Percentiles rank a stretch among this genome's conserved stretches.
Conservation (phyloP, 2,329 filamentous ascomycete genomes). For the Dothiorella sarmentorum region DNA sequence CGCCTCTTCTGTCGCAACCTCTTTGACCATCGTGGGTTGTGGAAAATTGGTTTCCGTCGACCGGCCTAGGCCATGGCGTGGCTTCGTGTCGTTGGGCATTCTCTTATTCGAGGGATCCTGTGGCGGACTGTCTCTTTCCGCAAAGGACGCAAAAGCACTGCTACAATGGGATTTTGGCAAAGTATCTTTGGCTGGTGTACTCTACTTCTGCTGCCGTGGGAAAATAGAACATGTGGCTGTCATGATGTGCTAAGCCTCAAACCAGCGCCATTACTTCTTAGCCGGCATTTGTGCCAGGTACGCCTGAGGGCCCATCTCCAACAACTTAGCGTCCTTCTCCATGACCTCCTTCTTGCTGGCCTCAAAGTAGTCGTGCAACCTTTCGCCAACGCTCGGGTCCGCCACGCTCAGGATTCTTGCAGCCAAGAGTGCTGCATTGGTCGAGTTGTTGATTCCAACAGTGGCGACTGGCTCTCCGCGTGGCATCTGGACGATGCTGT, state of each 20-base stretch:
- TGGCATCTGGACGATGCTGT: conserved; percentile 53
- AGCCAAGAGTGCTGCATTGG: conserved; percentile 47
- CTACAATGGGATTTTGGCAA: background rate
- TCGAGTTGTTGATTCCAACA: conserved; percentile 46
- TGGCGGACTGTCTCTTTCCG: background rate
- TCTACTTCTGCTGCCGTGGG: background rate
- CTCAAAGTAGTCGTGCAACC: conserved; percentile 59
- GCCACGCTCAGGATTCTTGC: conserved; percentile 44
- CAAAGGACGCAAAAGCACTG: background rate
- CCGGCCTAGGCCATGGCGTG: background rate
- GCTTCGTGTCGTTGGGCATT: background rate
- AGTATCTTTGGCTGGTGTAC: background rate
- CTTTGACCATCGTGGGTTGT: background rate
- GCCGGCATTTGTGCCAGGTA: conserved; percentile 46
- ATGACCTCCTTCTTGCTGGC: conserved; percentile 63
- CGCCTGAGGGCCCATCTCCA: conserved; percentile 54
- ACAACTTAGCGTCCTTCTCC: conserved; percentile 57
- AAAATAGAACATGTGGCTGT: background rate
- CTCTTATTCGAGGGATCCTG: background rate
- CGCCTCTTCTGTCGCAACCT: background rate
- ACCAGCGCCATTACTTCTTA: conserved; percentile 1
- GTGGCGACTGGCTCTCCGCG: conserved; percentile 43
- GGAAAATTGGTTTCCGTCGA: background rate
- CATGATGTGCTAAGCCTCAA: background rate
- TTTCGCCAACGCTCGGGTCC: conserved; percentile 54